These are phyloP conservation scores for Allantophomopsis cytisporea DNA, from an alignment of 2,329 filamentous ascomycete species.

Conservation along the genomic window DNA sequence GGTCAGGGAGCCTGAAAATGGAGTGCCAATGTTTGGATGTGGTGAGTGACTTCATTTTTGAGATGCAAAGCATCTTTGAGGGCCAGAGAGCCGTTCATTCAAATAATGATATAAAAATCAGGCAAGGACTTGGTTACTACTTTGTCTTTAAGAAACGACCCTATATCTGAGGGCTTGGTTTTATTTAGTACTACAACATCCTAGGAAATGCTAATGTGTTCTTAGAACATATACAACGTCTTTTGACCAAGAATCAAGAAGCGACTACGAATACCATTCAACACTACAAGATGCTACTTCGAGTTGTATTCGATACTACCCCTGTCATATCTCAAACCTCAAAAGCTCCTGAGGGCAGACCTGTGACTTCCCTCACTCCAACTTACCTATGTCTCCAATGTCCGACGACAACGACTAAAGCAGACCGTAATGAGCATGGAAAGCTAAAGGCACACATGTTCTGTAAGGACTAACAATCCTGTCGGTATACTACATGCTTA, in stretches of 20 bases:
- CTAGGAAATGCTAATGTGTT: constrained; percentile 7
- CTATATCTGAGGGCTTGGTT: constrained; percentile 5
- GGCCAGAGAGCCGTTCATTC: too few relatives aligned
- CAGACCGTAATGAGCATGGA: constrained; percentile 54
- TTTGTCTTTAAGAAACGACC: constrained; percentile 1
- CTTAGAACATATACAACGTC: constrained; percentile 57
- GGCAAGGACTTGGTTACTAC: too few relatives aligned
- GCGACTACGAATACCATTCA: constrained; percentile 55
- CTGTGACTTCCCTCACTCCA: constrained; percentile 47
- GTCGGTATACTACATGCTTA: background rate
- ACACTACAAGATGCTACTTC: constrained; percentile 59
- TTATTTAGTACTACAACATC: constrained; percentile 1
- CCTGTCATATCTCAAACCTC: constrained; percentile 53
- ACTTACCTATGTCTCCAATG: constrained; percentile 67
- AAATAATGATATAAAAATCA: too few relatives aligned
- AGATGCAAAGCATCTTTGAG: background rate
- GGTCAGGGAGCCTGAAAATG: constrained; percentile 43
- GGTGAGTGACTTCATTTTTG: constrained; percentile 28
- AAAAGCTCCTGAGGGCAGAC: constrained; percentile 38
- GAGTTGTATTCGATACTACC: constrained; percentile 55
- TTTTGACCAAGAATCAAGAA: constrained; percentile 46
- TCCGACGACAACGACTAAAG: constrained; percentile 50
- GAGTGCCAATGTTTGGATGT: constrained; percentile 49
- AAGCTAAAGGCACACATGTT: constrained; percentile 59
- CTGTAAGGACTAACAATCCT: constrained; percentile 34